Conservation (phyloP, 257 asterid species). For the Orobanche coerulescens region DNA sequence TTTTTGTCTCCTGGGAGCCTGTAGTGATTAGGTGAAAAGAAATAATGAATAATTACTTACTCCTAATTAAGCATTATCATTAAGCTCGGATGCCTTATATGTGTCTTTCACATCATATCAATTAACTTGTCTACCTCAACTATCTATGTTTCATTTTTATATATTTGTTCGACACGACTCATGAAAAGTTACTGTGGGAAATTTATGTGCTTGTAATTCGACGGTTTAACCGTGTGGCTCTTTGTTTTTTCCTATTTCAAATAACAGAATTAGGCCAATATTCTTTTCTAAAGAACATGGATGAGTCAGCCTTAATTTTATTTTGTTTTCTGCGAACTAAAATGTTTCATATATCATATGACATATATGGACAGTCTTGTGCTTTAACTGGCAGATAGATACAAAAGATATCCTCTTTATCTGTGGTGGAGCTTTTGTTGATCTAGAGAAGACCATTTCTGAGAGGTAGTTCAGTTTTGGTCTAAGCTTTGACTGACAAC, state of each 20-base stretch:
- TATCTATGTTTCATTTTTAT: background rate
- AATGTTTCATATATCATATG: background rate
- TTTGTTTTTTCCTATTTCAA: background rate
- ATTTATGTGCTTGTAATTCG: background rate
- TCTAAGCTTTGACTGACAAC: slow-evolving; percentile 13
- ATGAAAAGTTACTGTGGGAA: background rate
- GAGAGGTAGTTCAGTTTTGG: slow-evolving; percentile 53
- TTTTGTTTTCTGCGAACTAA: slow-evolving; percentile 8
- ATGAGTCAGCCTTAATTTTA: background rate
- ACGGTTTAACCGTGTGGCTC: background rate
- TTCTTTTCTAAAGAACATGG: background rate
- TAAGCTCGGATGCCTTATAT: background rate
- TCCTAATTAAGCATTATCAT: background rate
- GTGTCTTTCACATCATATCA: background rate
- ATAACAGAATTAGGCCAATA: background rate
- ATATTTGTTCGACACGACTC: background rate
- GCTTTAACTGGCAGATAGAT: slow-evolving; percentile 50
- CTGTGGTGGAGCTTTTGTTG: slow-evolving; percentile 94
- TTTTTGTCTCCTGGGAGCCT: background rate
- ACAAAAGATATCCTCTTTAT: slow-evolving; percentile 78
- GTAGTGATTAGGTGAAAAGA: background rate
- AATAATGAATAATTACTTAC: background rate
- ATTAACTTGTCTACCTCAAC: background rate
- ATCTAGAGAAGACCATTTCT: slow-evolving; percentile 79
- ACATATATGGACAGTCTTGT: background rate